Base-by-base conservation (phyloP, 2,329 filamentous ascomycete species). In the Trichophyton schoenleinii region DNA sequence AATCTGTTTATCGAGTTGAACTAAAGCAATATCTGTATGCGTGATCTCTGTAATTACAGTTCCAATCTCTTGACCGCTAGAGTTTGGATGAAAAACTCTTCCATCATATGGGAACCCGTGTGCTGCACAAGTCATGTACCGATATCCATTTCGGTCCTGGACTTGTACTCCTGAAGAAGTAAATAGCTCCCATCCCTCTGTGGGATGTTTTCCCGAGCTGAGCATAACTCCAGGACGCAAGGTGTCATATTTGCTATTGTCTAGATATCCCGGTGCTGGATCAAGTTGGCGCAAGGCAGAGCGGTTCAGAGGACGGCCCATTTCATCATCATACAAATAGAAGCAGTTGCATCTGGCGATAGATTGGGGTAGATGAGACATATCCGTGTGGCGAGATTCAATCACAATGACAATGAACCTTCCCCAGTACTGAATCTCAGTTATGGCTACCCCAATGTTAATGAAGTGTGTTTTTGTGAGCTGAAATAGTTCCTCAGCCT, bases 381-480 rank as follows among this genome's bases (percentile, higher is more conserved):
- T 36, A 13, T 66, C 46, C 13, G 57, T 46, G 58, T 36, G 28
- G 3, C 60, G 60, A 9, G 49, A 8, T 57, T 65, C 63, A 8
- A 67, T 60, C 11, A 66, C 64, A 25, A 67, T 61, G 7, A 65
- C 52, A 36, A 66, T 42, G 20, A 64, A 48, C 36, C 58, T 46
- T 18, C 57, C 31, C 64, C 64, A 66, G 31, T 57, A 65, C 34
- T 65, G 64, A 7, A 67, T 60, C 34, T 66, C 64, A n/a, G 59
- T 63, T 1, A 66, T 62, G 15, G 42, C 13, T 34, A 67, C 63
- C 0, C 48, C 18, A 9, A n/a, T n/a, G 25, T 52, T 13, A 3
- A 20, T n/a, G 34, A 65, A 66, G 46, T 64, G 64, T 31, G 60
- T 38, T n/a, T 48, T 53, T 20, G 63, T 52, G 11, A 31, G 22